Evolutionary conservation across 169 alveolate species (phyloP).

Genomic region (Perkinsus olseni): DNA sequence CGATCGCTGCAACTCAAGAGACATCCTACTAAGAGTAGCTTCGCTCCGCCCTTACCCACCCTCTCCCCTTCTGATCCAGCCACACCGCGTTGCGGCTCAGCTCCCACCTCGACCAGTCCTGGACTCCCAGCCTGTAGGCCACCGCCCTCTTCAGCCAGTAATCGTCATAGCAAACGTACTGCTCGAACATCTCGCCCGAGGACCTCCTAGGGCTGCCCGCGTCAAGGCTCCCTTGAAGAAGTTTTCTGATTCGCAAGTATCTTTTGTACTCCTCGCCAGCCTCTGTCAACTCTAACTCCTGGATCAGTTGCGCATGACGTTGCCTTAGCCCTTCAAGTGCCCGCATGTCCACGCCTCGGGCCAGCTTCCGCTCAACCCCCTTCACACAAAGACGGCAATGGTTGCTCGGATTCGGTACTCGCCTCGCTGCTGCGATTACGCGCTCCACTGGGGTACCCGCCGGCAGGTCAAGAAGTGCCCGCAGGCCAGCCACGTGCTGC

Average conservation of each 20-base stretch:
- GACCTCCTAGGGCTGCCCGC: not conserved
- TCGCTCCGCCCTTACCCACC: not conserved
- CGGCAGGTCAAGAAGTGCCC: not conserved
- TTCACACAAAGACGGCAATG: not conserved
- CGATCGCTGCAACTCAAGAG: not conserved
- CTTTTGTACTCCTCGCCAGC: not conserved
- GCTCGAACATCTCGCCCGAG: not conserved
- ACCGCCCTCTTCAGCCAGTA: not conserved
- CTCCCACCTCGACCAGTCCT: not conserved
- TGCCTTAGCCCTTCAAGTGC: not conserved
- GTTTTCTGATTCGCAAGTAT: not conserved
- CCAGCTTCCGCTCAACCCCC: not conserved
- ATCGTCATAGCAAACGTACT: not conserved
- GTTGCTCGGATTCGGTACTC: not conserved
- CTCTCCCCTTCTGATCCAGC: not conserved
- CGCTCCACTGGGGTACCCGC: not conserved
- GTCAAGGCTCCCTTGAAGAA: not conserved
- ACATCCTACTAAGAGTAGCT: no score
- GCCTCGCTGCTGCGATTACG: not conserved
- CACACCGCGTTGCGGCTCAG: not conserved
- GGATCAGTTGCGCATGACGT: not conserved
- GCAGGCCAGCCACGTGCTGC: not conserved
- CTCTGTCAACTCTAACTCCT: not conserved
- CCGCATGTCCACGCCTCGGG: not conserved
- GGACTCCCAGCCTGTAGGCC: not conserved